Evolutionary conservation across 495 filamentous ascomycete species (phyloP).

Genomic region (Xylaria palmicola): DNA sequence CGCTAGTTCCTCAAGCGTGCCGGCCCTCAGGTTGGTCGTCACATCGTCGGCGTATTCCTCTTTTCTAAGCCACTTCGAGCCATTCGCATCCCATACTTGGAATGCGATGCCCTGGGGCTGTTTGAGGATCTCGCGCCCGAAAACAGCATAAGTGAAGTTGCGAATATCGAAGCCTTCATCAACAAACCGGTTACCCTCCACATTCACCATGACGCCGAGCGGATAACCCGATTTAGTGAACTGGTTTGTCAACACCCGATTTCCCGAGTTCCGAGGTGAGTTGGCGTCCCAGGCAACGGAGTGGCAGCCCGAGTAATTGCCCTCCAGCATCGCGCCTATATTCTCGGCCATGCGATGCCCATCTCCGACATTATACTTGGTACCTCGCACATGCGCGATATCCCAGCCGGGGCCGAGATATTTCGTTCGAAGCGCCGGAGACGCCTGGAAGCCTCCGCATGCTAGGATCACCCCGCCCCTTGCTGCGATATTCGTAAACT

Average conservation of each 20-base stretch:
- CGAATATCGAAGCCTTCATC: conserved; percentile 63
- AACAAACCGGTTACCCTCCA: conserved; percentile 56
- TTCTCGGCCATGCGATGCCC: conserved; percentile 51
- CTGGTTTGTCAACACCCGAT: conserved; percentile 57
- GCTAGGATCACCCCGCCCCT: conserved; percentile 50
- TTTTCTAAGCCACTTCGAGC: conserved; percentile 44
- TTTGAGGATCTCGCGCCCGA: conserved; percentile 54
- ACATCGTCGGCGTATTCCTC: conserved; percentile 61
- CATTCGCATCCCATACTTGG: conserved; percentile 60
- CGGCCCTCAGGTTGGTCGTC: conserved; percentile 48
- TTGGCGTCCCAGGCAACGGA: conserved; percentile 63
- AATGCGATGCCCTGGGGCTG: conserved; percentile 58
- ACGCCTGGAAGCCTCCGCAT: conserved; percentile 62
- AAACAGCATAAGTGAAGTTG: conserved; percentile 64
- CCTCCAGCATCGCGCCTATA: conserved; percentile 45
- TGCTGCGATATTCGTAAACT: conserved; percentile 32
- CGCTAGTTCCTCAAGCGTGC: conserved; percentile 53
- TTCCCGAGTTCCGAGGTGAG: conserved; percentile 48
- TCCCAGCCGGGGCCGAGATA: conserved; percentile 65
- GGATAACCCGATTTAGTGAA: conserved; percentile 69
- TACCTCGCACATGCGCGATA: conserved; percentile 57
- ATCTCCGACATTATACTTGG: conserved; percentile 60
- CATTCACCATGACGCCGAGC: conserved; percentile 61
- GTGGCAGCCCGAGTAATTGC: conserved; percentile 64
- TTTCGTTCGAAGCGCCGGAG: conserved; percentile 50